These are phyloP conservation scores for Porphyra umbilicalis DNA, from an alignment of 31 red algal genomes.

Conservation along the genomic window DNA sequence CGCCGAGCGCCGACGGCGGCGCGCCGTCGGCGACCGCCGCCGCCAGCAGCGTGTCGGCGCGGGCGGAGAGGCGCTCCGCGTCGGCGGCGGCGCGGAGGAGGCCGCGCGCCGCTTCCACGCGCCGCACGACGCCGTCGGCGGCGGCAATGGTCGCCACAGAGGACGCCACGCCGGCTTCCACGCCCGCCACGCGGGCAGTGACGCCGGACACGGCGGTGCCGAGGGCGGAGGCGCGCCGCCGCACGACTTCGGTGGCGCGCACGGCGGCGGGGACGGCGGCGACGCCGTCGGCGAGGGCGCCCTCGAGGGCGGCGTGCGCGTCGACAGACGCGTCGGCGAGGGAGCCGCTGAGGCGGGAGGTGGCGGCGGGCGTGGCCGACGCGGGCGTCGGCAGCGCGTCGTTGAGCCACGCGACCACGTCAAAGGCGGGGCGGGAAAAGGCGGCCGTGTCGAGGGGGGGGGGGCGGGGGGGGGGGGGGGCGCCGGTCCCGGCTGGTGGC, in stretches of 20 bases:
- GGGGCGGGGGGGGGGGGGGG: not conserved
- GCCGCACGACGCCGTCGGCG: constrained; percentile 56
- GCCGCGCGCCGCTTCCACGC: constrained; percentile 38
- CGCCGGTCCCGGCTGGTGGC: not conserved
- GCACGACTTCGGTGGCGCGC: constrained; percentile 49
- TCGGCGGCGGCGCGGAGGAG: constrained; percentile 33
- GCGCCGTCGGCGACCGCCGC: constrained; percentile 39
- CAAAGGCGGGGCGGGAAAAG: not conserved
- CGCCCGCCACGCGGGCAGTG: constrained; percentile 41
- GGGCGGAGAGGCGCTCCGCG: constrained; percentile 33
- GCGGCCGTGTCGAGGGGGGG: not conserved
- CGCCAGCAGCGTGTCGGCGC: constrained; percentile 43
- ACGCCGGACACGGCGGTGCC: constrained; percentile 53
- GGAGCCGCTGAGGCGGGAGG: constrained; percentile 9
- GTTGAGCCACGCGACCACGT: not conserved
- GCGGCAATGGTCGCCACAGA: constrained; percentile 64
- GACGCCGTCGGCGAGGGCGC: constrained; percentile 27
- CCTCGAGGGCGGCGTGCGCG: constrained; percentile 31
- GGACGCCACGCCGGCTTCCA: constrained; percentile 48
- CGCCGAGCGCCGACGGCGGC: constrained; percentile 19
- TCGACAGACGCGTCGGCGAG: constrained; percentile 25
- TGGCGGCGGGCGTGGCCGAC: not conserved
- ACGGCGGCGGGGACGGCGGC: constrained; percentile 61
- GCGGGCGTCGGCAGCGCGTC: not conserved
- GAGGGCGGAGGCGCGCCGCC: constrained; percentile 40